These are phyloP conservation scores for Cercospora sp. DNA, from an alignment of 2,329 filamentous ascomycete species.

Conservation along the genomic window DNA sequence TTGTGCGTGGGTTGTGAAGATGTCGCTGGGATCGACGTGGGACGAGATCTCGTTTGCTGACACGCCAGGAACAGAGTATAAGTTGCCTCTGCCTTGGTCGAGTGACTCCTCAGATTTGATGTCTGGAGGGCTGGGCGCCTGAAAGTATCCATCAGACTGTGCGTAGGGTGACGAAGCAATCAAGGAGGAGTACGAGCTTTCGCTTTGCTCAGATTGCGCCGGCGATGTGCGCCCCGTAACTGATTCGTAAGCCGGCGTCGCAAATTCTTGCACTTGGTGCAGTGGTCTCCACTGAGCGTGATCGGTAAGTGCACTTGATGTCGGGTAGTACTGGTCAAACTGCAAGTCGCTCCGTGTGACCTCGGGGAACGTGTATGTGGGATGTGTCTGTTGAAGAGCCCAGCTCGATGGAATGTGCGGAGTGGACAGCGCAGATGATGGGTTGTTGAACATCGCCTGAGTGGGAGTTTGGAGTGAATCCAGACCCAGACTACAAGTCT, in stretches of 20 bases:
- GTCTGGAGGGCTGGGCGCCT: slow-evolving; percentile 18
- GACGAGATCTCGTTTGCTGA: not conserved
- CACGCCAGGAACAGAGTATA: slow-evolving; percentile 23
- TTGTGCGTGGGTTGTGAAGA: slow-evolving; percentile 7
- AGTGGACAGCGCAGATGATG: not conserved
- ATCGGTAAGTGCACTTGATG: slow-evolving; percentile 19
- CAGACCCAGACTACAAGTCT: slow-evolving; percentile 12
- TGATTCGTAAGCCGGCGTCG: slow-evolving; percentile 2
- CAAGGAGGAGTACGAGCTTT: slow-evolving; percentile 25
- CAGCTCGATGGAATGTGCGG: not conserved
- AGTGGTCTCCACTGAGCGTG: slow-evolving; percentile 3
- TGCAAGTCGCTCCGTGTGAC: not conserved
- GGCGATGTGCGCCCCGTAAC: slow-evolving; percentile 24
- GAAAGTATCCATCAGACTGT: slow-evolving; percentile 24
- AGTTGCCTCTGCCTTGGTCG: slow-evolving; percentile 5
- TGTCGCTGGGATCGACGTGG: slow-evolving; percentile 24
- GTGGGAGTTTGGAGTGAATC: slow-evolving; percentile 24
- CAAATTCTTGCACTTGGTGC: not conserved
- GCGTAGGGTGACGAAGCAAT: slow-evolving; percentile 32
- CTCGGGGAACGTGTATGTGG: slow-evolving; percentile 6
- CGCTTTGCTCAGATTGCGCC: slow-evolving; percentile 29
- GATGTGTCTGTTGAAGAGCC: slow-evolving; percentile 1
- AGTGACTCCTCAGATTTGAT: slow-evolving; percentile 30
- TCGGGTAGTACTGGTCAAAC: slow-evolving; percentile 20
- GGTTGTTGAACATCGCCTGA: slow-evolving; percentile 20